Base-by-base conservation (phyloP, 768 basidiomycete species). In the Crassisporium funariophilum region DNA sequence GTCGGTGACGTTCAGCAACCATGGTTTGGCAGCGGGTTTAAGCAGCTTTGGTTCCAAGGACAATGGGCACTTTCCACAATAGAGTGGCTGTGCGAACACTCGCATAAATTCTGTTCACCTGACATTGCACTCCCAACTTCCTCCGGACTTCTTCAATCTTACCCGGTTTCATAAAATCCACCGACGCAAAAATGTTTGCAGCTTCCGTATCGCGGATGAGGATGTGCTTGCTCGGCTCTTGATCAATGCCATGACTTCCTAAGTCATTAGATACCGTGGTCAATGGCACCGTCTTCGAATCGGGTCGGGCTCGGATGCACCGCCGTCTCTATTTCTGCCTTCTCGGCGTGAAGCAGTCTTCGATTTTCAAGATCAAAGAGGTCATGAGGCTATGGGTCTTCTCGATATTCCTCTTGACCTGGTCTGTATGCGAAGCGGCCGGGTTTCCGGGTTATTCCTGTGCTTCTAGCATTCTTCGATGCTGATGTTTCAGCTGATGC, bases 41-140 rank as follows among this genome's bases (percentile, higher is more conserved):
- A 35, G 15, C 39, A 15, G 35, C 25, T 56, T 55, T 55, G 54
- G 42, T 20, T 50, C 34, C 16, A 8, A 52, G 40, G 53, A 50
- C 47, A 44, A 52, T 52, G 50, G 22, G 21, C n/a, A 33, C 2
- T 12, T 33, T 33, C 12, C 11, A 19, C 19, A 37, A 15, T 37
- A n/a, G n/a, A n/a, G 36, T 37, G 36, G 36, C 36, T 37, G 11
- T 37, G 36, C 19, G 11, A 19, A 4, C 20, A n/a, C 20, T 20
- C 20, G 6, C 31, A 4, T 7, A 2, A 16, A 12, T 33, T 33
- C 16, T 12, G 31, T 3, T 16, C 31, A 16, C 12, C 2, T 12
- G 31, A 15, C 12, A 5, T 33, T 12, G 31, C 12, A 15, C 12
- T 33, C 2, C 31, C 31, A 16, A 33, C n/a, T 33, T 33, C 2